Evolutionary conservation across 345 rosid genomes (phyloP), one percentile per base, ranked within the genome.

Genomic region (Raphanus sativus): DNA sequence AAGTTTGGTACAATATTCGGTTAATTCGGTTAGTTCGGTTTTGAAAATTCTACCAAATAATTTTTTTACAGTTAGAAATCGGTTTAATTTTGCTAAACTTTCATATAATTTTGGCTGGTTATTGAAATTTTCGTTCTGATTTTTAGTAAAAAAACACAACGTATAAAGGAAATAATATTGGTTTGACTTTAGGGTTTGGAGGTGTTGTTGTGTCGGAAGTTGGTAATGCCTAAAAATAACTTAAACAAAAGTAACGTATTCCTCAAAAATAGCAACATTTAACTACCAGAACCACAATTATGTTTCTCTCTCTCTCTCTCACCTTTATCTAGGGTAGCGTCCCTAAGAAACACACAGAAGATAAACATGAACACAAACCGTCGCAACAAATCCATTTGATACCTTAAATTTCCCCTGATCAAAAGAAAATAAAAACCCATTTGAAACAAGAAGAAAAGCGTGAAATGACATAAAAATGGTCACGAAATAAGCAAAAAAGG

Each of bases 221-320:
- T 48, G 58, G 28, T 64, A 64, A 70, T 38, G 10, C 54, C 81
- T 77, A 77, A 77, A 71, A 71, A 55, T 58, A 77, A 58, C 71
- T 28, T 56, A 65, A 48, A 48, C 17, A n/a, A 69, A 72, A 67
- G 59, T 73, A 45, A 60, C 33, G 74, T 67, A 50, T 50, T 50
- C 70, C 74, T 34, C 40, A 67, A 78, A 61, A 78, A 36, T 78
- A 73, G 77, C 74, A 78, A 52, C 77, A 77, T 66, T 59, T 59
- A 71, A 70, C 70, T 33, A 69, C 32, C 56, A 62, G 63, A 67
- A 66, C 76, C 69, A 73, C 72, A 77, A 67, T 50, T 73, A 48
- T 24, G 10, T 12, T 52, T 29, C 7, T 56, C 13, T 75, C 17
- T 69, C 29, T 69, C 16, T 67, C 26, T 33, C 67, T 34, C 26